A percentile compares a stretch with the other conserved stretches of the same genome.
These are phyloP conservation scores for Nannizziopsis arthrosporioides DNA, from an alignment of 2,329 filamentous ascomycete genomes.

Conservation along the genomic window DNA sequence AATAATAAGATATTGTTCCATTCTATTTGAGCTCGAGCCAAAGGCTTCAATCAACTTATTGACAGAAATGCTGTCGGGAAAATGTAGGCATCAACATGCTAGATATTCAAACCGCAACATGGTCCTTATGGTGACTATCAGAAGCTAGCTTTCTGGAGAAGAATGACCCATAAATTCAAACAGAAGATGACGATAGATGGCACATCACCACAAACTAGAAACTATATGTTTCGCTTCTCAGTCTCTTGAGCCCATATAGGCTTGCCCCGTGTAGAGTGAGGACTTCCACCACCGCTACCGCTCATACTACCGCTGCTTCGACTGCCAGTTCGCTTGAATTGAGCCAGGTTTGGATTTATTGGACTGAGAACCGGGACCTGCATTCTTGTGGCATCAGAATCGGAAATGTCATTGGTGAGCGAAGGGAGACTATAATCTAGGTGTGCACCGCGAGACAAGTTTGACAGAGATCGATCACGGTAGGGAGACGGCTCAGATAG, in stretches of 20 bases:
- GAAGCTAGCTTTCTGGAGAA: no score
- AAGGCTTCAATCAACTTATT: no score
- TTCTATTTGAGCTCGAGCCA: no score
- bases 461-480: conserved; percentile 34
- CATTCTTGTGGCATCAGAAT: conserved; percentile 24
- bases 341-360: conserved; percentile 30
- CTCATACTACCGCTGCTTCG: conserved; percentile 36
- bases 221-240: background rate
- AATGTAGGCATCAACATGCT: no score
- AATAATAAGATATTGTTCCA: no score
- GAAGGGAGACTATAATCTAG: conserved; percentile 25
- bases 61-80: no score
- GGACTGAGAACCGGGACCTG: conserved; percentile 19
- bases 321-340: conserved; percentile 34
- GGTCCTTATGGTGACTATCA: no score
- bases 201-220: background rate
- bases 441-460: conserved; percentile 31
- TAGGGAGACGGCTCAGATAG: conserved; percentile 22
- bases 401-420: conserved; percentile 24
- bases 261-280: conserved; percentile 29
- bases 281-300: conserved; percentile 31
- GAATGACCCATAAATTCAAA: background rate
- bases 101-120: no score
- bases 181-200: background rate
- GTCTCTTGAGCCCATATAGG: conserved; percentile 15